Percentiles rank a stretch among this genome's conserved stretches.
phyloP scores from a whole-genome alignment of 495 filamentous ascomycete genomes.

The Oidiodendron maius region DNA sequence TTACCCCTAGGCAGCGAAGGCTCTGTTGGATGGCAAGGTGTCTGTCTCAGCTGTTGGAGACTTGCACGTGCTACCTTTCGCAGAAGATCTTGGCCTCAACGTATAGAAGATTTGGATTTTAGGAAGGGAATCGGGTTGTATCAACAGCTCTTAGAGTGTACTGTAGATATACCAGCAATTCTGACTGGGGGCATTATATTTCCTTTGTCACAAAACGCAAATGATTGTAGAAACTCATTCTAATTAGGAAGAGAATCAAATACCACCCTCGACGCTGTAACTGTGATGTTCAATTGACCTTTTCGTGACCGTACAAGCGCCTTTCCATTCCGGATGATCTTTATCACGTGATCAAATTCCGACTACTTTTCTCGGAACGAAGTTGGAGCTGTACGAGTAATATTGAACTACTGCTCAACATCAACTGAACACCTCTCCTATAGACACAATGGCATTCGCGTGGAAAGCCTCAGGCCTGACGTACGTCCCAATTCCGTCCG shows the following conservation, averaged over 20 bases:
- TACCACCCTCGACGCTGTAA: too few species aligned
- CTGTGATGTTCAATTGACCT: too few species aligned
- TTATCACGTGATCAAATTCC: conserved; percentile 7
- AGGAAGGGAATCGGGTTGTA: conserved; percentile 33
- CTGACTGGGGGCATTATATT: conserved; percentile 5
- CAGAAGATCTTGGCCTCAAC: conserved; percentile 87
- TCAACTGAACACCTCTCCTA: conserved; percentile 23
- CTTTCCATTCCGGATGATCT: not conserved
- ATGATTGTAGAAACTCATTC: not conserved
- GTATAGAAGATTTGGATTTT: conserved; percentile 55
- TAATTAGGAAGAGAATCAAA: too few species aligned
- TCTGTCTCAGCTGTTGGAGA: conserved; percentile 85
- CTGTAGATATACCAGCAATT: conserved; percentile 24
- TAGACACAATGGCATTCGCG: conserved; percentile 91
- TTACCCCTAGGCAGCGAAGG: conserved; percentile 64
- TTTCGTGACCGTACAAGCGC: too few species aligned
- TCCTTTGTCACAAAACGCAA: not conserved
- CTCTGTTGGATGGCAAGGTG: conserved; percentile 81
- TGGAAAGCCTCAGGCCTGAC: conserved; percentile 98
- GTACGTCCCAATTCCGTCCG: conserved; percentile 40
- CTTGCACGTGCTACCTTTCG: conserved; percentile 80
- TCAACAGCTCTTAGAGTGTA: conserved; percentile 38
- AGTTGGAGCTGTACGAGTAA: conserved; percentile 17
- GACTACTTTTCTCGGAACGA: not conserved
- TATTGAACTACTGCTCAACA: conserved; percentile 16